These are phyloP conservation scores for Lignosus rhinocerotis DNA, from an alignment of 1,284 basidiomycete genomes.

Conservation along the genomic window DNA sequence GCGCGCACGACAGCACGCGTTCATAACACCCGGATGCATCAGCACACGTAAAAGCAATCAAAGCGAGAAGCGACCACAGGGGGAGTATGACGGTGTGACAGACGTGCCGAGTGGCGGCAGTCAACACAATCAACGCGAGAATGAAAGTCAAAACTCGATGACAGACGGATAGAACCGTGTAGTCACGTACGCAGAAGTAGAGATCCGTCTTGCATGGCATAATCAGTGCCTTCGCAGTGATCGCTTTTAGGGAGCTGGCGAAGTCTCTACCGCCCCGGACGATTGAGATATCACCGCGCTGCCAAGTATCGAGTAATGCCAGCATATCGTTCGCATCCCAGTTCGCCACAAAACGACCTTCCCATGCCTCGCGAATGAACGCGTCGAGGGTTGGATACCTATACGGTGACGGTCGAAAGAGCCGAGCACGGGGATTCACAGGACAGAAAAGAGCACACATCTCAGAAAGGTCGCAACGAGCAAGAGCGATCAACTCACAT, in stretches of 20 bases:
- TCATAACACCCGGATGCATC: not conserved
- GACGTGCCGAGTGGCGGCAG: not conserved
- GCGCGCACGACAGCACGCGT: not conserved
- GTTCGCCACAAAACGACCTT: constrained; percentile 33
- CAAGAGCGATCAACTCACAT: constrained; percentile 26
- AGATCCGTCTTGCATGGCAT: constrained; percentile 63
- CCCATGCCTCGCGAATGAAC: constrained; percentile 38
- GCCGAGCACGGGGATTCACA: constrained; percentile 27
- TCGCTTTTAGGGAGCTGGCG: constrained; percentile 20
- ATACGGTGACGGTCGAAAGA: not conserved
- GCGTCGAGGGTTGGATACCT: constrained; percentile 36
- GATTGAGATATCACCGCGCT: constrained; percentile 40
- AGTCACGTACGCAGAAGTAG: constrained; percentile 51
- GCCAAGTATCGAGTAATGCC: constrained; percentile 40
- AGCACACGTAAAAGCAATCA: not conserved
- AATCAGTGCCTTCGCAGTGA: constrained; percentile 49
- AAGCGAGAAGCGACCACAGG: not conserved
- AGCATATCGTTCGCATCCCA: constrained; percentile 46
- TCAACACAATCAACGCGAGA: not conserved
- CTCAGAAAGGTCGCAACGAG: not conserved
- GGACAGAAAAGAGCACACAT: constrained; percentile 16
- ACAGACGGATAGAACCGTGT: not conserved
- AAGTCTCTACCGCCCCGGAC: constrained; percentile 28
- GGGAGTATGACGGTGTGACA: not conserved
- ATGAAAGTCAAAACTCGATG: not conserved